Evolutionary conservation across 164 flowering plant genomes (phyloP).

Genomic region (Macadamia tetraphylla): DNA sequence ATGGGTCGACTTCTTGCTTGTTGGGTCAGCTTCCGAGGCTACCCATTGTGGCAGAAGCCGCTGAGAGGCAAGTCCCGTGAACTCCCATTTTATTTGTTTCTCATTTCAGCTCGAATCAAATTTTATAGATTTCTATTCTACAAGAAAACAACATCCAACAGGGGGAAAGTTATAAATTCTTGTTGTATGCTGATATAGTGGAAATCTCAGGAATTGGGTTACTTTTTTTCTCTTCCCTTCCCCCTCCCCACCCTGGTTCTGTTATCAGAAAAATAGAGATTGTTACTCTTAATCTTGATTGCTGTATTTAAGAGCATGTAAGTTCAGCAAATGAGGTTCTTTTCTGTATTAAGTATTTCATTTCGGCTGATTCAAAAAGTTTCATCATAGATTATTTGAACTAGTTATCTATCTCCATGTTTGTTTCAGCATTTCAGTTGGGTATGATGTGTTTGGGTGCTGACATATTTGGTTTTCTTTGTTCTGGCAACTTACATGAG

Average conservation of each 20-base stretch:
- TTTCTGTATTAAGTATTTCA: too few species aligned
- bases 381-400: too few species aligned
- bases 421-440: too few species aligned
- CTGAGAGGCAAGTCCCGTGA: conserved; percentile 88
- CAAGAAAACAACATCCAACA: neutral
- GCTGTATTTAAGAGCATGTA: neutral
- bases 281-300: neutral
- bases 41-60: conserved; percentile 98
- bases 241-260: neutral
- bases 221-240: neutral
- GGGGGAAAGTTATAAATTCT: neutral
- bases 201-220: neutral
- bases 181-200: neutral
- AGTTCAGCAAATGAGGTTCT: neutral
- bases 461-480: too few species aligned
- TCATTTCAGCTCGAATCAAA: neutral
- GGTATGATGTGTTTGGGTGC: too few species aligned
- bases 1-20: conserved; percentile 79
- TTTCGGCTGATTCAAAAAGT: too few species aligned
- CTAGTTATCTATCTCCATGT: too few species aligned
- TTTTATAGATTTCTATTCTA: neutral
- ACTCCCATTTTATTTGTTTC: conserved; percentile 6
- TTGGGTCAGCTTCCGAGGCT: conserved; percentile 85
- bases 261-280: neutral
- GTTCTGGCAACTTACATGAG: too few species aligned